phyloP scores from a whole-genome alignment of 192 early-diverging fungal species.

The Gigaspora rosea region DNA sequence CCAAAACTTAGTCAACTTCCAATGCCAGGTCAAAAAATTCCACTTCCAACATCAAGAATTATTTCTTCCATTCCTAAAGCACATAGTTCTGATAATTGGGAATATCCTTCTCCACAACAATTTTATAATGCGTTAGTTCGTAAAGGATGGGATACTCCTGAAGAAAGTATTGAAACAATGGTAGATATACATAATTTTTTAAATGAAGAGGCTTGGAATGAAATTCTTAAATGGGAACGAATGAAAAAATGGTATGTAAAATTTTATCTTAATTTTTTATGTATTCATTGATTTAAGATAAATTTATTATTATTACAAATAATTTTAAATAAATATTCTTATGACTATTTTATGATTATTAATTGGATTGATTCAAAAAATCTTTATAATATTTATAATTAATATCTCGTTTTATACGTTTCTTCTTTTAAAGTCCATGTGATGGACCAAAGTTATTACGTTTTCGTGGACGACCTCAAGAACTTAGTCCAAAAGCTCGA shows the following conservation, averaged over 20 bases:
- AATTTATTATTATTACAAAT: neutral
- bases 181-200: conserved; percentile 98
- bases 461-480: conserved; percentile 83
- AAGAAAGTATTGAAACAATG: conserved; percentile 83
- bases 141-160: conserved; percentile 87
- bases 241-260: conserved; percentile 56
- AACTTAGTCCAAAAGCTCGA: conserved; percentile 73
- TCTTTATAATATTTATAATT: too few species aligned
- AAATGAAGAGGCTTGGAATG: conserved; percentile 94
- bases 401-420: neutral
- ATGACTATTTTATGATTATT: too few species aligned
- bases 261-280: neutral
- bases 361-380: too few species aligned
- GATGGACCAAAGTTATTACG: conserved; percentile 68
- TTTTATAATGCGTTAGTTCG: conserved; percentile 85
- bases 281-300: too few species aligned
- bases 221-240: conserved; percentile 92
- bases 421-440: conserved; percentile 37
- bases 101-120: conserved; percentile 90
- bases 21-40: conserved; percentile 64
- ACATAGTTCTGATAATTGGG: conserved; percentile 63
- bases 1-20: conserved; percentile 73
- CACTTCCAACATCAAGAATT: conserved; percentile 78
- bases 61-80: conserved; percentile 81
- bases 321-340: neutral